These are phyloP conservation scores for Coniferiporia sulphurascens DNA, from an alignment of 1,284 basidiomycete genomes.

Conservation along the genomic window DNA sequence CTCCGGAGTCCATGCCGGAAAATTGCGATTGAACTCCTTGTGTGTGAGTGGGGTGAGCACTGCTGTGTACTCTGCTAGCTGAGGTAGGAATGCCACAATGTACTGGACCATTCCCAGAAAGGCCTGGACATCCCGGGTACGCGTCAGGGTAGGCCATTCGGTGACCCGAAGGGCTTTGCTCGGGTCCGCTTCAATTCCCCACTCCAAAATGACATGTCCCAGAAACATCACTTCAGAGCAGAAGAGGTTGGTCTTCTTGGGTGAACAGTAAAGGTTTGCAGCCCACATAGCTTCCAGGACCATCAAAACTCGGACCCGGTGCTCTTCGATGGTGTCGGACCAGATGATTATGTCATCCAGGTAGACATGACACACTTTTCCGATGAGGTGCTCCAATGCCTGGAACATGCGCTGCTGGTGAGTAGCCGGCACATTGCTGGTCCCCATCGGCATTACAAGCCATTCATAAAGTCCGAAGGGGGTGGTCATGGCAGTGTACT, in stretches of 20 bases:
- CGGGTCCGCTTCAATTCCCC: conserved; percentile 31
- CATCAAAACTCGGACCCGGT: conserved; percentile 27
- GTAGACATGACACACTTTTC: conserved; percentile 37
- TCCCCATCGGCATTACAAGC: too few relatives aligned
- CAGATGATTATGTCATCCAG: conserved; percentile 43
- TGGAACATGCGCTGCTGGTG: conserved; percentile 30
- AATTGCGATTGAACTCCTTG: conserved; percentile 24
- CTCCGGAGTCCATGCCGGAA: conserved; percentile 29
- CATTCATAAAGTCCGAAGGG: too few relatives aligned
- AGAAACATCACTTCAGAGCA: conserved; percentile 28
- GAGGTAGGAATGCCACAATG: conserved; percentile 33
- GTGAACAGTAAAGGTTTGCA: conserved; percentile 25
- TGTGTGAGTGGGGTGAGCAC: conserved; percentile 31
- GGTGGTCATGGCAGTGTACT: too few relatives aligned
- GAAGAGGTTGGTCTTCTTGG: conserved; percentile 32
- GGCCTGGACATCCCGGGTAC: conserved; percentile 25
- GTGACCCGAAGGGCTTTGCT: conserved; percentile 30
- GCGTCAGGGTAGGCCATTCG: conserved; percentile 32
- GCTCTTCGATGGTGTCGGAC: conserved; percentile 33
- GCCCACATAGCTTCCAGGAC: conserved; percentile 26
- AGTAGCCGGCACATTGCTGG: too few relatives aligned
- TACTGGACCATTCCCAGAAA: conserved; percentile 38
- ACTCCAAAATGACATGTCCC: conserved; percentile 31
- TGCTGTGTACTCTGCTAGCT: conserved; percentile 24
- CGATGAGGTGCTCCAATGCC: conserved; percentile 30